Percentiles rank a stretch among this genome's conserved stretches.
Evolutionary conservation across 2,329 filamentous ascomycete species (phyloP).

Genomic region (Colletotrichum phormii): DNA sequence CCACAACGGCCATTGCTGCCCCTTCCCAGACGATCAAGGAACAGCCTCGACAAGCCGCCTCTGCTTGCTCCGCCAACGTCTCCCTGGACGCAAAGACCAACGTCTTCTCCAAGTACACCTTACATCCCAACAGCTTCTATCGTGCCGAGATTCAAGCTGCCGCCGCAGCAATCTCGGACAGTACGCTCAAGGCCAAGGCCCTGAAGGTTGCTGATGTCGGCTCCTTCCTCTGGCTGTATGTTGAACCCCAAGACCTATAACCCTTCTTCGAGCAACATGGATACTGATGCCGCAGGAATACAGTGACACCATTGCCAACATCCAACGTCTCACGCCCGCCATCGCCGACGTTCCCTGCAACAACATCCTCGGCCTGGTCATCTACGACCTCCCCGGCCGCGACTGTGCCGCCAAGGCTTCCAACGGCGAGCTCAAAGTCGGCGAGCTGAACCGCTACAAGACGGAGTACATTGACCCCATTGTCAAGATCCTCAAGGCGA

Average conservation of each 20-base stretch:
- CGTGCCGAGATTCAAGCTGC: slow-evolving; percentile 51
- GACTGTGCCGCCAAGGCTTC: slow-evolving; percentile 73
- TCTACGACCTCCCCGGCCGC: slow-evolving; percentile 73
- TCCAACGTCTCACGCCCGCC: slow-evolving; percentile 50
- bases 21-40: slow-evolving; percentile 44
- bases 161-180: slow-evolving; percentile 43
- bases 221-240: slow-evolving; percentile 54
- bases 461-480: slow-evolving; percentile 59
- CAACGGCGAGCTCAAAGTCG: slow-evolving; percentile 70
- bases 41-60: slow-evolving; percentile 43
- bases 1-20: slow-evolving; percentile 48
- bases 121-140: slow-evolving; percentile 52
- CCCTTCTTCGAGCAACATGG: too few species aligned
- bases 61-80: slow-evolving; percentile 50
- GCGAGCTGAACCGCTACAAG: slow-evolving; percentile 58
- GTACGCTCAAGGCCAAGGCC: slow-evolving; percentile 44
- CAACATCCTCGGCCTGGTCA: slow-evolving; percentile 61
- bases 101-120: slow-evolving; percentile 51
- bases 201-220: slow-evolving; percentile 52
- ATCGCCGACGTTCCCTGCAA: slow-evolving; percentile 50
- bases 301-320: slow-evolving; percentile 53
- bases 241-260: neutral
- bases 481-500: slow-evolving; percentile 60
- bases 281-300: neutral
- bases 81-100: slow-evolving; percentile 52